Base-by-base conservation (phyloP, 345 rosid species). In the Hibiscus tridactylites region DNA sequence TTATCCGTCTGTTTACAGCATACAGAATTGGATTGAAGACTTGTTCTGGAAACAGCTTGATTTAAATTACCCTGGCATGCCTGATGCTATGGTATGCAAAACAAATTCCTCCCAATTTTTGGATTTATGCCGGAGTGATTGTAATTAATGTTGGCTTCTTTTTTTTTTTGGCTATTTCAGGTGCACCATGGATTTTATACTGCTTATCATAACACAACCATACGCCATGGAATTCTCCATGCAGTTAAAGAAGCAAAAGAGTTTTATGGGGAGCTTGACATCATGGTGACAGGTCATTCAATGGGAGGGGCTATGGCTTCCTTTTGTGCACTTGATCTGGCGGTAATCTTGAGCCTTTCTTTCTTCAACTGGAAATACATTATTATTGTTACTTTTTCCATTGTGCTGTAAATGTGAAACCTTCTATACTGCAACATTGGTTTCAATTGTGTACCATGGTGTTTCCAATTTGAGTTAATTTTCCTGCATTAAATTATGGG, bases 241-340 rank as follows among this genome's bases (percentile, higher is more conserved):
- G 97, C 96, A 3, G 81, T 93, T 72, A 77, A 75, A 74, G 81
- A 71, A 58, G 91, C 90, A 1, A 87, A 77, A 80, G 73, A 90
- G 52, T 54, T 68, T 73, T 87, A 91, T 77, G 97, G 96, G 64
- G 84, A 75, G 15, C 79, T 91, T 80, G 80, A 63, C 46, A 80
- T 91, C 72, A 85, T 91, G 77, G 92, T 90, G 80, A 91, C 96
- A 9, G 98, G 97, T 12, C 98, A 93, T 83, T 93, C 98, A n/a
- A 91, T 93, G 98, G 97, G 97, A 82, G 98, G 87, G 71, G 95
- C 98, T 57, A 90, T 94, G 88, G 98, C 96, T 72, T 79, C 98
- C 56, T 91, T 93, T 79, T 86, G 97, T 67, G 96, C 86, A 73
- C 88, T 94, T 70, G 97, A 94, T 85, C 86, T 94, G 71, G 75